Conservation (phyloP, 2,329 filamentous ascomycete species). For the Colletotrichum liriopes region DNA sequence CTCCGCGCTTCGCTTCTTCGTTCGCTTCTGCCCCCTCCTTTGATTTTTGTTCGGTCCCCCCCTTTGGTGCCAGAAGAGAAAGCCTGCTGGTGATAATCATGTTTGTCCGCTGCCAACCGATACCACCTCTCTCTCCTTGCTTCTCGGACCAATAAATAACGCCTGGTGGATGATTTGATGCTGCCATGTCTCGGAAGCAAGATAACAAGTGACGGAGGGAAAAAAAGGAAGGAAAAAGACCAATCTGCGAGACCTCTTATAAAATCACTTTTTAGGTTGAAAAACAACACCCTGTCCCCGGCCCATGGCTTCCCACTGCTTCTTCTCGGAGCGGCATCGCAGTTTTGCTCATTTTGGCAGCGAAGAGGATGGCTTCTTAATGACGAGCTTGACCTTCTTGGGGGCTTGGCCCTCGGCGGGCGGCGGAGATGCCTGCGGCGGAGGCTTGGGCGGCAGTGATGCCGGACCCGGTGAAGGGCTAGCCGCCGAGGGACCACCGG, state of each 20-base stretch:
- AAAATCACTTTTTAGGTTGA: background rate
- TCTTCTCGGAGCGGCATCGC: background rate
- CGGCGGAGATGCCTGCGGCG: constrained; percentile 35
- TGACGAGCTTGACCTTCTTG: constrained; percentile 43
- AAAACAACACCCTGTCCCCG: background rate
- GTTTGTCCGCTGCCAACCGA: background rate
- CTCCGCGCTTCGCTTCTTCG: background rate
- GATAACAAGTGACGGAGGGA: background rate
- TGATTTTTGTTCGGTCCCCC: background rate
- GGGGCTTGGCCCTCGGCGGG: constrained; percentile 33
- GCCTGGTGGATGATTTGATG: background rate
- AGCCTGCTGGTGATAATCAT: constrained; percentile 1
- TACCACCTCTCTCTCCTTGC: background rate
- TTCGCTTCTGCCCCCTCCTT: background rate
- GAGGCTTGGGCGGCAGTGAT: constrained; percentile 31
- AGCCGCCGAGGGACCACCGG: constrained; percentile 40
- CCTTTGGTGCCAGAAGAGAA: background rate
- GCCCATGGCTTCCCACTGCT: background rate
- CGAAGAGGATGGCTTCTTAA: constrained; percentile 38
- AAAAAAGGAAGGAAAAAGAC: background rate
- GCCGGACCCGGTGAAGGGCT: constrained; percentile 29
- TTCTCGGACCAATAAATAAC: background rate
- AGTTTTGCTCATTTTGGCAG: constrained; percentile 16
- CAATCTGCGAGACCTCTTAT: background rate
- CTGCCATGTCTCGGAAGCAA: background rate